These are phyloP conservation scores for Geotrichum carabidarum DNA, from an alignment of 1,139 yeast species.

Conservation along the genomic window DNA sequence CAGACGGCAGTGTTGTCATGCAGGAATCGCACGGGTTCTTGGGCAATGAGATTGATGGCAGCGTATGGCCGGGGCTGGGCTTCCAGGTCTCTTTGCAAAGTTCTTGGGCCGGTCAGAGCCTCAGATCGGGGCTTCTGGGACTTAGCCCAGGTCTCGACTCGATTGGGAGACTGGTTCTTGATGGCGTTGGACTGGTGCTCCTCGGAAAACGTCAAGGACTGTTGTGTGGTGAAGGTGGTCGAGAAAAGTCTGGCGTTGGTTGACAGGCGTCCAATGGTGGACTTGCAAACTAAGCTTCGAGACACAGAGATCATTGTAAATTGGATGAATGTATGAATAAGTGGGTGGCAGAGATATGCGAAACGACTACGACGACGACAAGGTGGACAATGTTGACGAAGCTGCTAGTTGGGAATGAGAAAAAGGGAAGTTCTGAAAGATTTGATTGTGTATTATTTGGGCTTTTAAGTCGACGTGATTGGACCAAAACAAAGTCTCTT, in stretches of 20 bases:
- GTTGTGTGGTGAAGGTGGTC: slow-evolving; percentile 9
- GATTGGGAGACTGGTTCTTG: slow-evolving; percentile 66
- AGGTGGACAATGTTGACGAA: background rate
- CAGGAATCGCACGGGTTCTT: slow-evolving; percentile 66
- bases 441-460: background rate
- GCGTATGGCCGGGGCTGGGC: slow-evolving; percentile 76
- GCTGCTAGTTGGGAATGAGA: background rate
- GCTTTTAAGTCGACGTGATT: slow-evolving; percentile 13
- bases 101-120: slow-evolving; percentile 60
- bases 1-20: slow-evolving; percentile 69
- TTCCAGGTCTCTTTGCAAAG: slow-evolving; percentile 62
- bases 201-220: slow-evolving; percentile 10
- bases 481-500: slow-evolving; percentile 1
- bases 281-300: slow-evolving; percentile 9
- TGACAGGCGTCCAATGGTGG: slow-evolving; percentile 10
- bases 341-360: background rate
- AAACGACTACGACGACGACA: background rate
- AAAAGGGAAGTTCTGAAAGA: background rate
- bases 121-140: slow-evolving; percentile 61
- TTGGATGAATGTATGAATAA: background rate
- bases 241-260: slow-evolving; percentile 7
- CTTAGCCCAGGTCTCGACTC: slow-evolving; percentile 63
- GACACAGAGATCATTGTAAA: slow-evolving; percentile 16
- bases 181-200: slow-evolving; percentile 16
- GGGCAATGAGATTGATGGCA: slow-evolving; percentile 75